A percentile compares a stretch with the other conserved stretches of the same genome.
phyloP scores from a whole-genome alignment of 257 asterid genomes.

The Leptodermis oblonga region DNA sequence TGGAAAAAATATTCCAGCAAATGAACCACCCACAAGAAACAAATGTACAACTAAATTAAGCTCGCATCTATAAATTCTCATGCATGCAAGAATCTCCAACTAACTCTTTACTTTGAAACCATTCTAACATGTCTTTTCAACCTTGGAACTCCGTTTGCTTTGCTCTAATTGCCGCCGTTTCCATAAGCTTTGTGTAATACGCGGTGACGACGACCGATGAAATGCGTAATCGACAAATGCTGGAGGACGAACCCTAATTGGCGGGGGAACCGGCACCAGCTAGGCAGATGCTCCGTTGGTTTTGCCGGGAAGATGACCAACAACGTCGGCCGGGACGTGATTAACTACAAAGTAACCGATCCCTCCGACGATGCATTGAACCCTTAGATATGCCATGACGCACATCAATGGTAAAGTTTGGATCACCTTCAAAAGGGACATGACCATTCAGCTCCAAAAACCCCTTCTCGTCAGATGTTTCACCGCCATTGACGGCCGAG shows the following conservation, averaged over 20 bases:
- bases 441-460: conserved; percentile 50
- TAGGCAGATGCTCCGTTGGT: conserved; percentile 73
- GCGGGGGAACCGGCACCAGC: conserved; percentile 47
- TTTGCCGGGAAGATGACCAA: conserved; percentile 63
- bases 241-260: conserved; percentile 60
- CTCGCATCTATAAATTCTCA: conserved; percentile 13
- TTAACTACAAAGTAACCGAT: conserved; percentile 48
- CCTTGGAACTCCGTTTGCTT: neutral
- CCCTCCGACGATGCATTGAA: conserved; percentile 56
- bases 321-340: conserved; percentile 40
- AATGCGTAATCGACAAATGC: conserved; percentile 56
- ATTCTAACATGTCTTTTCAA: conserved; percentile 9
- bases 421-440: conserved; percentile 65
- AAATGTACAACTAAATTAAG: neutral
- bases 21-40: conserved; percentile 6
- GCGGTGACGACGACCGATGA: conserved; percentile 14
- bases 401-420: conserved; percentile 57
- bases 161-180: conserved; percentile 3
- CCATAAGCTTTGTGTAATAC: too few species aligned
- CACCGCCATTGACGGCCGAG: conserved; percentile 76
- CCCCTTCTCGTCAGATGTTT: conserved; percentile 70
- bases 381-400: conserved; percentile 60
- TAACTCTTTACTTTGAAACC: neutral
- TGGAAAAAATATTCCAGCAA: too few species aligned
- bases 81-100: conserved; percentile 15